Evolutionary conservation across 768 basidiomycete species (phyloP).

Genomic region (Lactifluus volemus): DNA sequence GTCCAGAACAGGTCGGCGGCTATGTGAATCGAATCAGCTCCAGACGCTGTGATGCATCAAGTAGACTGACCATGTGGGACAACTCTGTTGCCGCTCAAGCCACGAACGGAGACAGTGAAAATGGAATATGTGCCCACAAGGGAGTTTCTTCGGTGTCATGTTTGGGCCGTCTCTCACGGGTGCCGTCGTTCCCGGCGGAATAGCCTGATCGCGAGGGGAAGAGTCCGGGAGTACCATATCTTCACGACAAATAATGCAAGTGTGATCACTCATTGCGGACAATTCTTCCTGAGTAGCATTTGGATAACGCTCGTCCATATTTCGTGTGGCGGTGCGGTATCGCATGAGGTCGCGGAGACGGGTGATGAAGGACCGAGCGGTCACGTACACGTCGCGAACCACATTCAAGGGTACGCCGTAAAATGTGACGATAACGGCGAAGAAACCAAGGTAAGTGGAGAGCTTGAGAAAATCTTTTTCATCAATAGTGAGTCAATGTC

Average conservation of each 20-base stretch:
- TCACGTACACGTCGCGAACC: slow-evolving; percentile 93
- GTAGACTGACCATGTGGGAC: slow-evolving; percentile 84
- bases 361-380: slow-evolving; percentile 84
- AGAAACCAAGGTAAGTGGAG: slow-evolving; percentile 87
- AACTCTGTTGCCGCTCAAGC: slow-evolving; percentile 98
- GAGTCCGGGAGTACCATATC: slow-evolving; percentile 59
- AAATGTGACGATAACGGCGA: slow-evolving; percentile 86
- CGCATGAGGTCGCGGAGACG: slow-evolving; percentile 82
- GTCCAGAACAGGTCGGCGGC: slow-evolving; percentile 18
- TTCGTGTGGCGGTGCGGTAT: slow-evolving; percentile 88
- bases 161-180: slow-evolving; percentile 62
- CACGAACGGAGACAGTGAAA: slow-evolving; percentile 95
- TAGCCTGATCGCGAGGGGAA: slow-evolving; percentile 12
- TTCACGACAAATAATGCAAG: slow-evolving; percentile 97
- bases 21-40: slow-evolving; percentile 15
- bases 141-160: slow-evolving; percentile 92
- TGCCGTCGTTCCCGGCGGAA: slow-evolving; percentile 21
- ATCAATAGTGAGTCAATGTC: slow-evolving; percentile 10
- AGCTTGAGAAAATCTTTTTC: slow-evolving; percentile 92
- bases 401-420: slow-evolving; percentile 96
- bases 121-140: slow-evolving; percentile 97
- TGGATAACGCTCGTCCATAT: slow-evolving; percentile 95
- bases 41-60: neutral
- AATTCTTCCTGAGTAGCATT: slow-evolving; percentile 86
- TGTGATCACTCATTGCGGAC: slow-evolving; percentile 71